These are phyloP conservation scores for Chalciporus sp. DNA, from an alignment of 1,284 basidiomycete species.

Conservation along the genomic window DNA sequence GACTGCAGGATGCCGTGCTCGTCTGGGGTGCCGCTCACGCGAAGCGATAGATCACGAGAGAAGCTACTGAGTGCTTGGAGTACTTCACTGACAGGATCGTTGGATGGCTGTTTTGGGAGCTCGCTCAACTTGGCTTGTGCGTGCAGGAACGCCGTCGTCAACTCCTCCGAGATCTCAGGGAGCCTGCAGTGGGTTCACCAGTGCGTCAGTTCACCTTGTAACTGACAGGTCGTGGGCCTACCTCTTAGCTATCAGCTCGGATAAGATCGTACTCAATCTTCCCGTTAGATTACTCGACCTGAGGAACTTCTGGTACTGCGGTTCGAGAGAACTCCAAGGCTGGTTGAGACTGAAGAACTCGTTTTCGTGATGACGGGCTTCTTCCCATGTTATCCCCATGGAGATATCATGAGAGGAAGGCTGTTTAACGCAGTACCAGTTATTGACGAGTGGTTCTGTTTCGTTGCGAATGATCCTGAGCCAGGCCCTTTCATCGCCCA, in stretches of 20 bases:
- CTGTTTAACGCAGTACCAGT: constrained; percentile 78
- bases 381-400: constrained; percentile 57
- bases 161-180: constrained; percentile 57
- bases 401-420: constrained; percentile 59
- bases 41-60: constrained; percentile 43
- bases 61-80: constrained; percentile 49
- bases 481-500: constrained; percentile 50
- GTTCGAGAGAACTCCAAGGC: constrained; percentile 57
- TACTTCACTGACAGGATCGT: constrained; percentile 59
- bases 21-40: constrained; percentile 55
- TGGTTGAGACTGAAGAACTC: constrained; percentile 59
- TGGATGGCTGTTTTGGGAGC: constrained; percentile 56
- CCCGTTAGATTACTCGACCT: constrained; percentile 57
- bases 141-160: constrained; percentile 45
- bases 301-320: constrained; percentile 50
- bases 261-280: constrained; percentile 55
- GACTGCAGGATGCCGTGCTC: constrained; percentile 53
- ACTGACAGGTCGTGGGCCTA: constrained; percentile 21
- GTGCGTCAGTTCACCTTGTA: not conserved
- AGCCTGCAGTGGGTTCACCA: constrained; percentile 44
- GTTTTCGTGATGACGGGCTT: constrained; percentile 62
- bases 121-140: constrained; percentile 40
- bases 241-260: constrained; percentile 60
- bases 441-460: constrained; percentile 55
- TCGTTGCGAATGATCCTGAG: constrained; percentile 59